Base-by-base conservation (phyloP, 805 yeast species). In the Metschnikowia orientalis region DNA sequence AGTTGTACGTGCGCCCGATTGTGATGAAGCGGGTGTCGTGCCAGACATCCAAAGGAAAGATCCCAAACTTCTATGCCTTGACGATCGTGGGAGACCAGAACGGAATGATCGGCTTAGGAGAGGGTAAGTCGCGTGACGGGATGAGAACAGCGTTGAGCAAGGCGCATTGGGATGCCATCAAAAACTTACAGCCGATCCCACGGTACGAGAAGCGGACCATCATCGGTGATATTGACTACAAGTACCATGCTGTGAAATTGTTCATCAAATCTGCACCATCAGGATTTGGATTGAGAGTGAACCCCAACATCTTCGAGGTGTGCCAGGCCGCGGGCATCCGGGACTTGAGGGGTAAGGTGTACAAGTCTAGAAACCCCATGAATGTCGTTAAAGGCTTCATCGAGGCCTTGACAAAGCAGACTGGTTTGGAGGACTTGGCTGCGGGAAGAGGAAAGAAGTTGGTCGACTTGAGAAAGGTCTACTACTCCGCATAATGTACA, bases 31-130 rank as follows among this genome's bases (percentile, higher is more conserved):
- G 84, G 32, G 97, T 90, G 16, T 79, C 88, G 35, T 86, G 87
- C 56, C 95, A 87, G 70, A 90, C 97, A 2, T 79, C 87, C 23
- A 85, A 86, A 67, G 97, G 97, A 57, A 88, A 87, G 56, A 85
- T 85, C 44, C 77, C 81, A 32, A 75, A 86, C 23, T 81, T 77
- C 57, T 90, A 84, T 59, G 82, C 88, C 0, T 59, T 92, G 42
- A 90, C 88, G 9, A 83, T 88, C 22, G 96, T 84, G 10, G 98
- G 98, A 29, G 95, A 92, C 60, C 74, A 79, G 35, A 83, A 85
- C 44, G 98, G 98, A 44, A 83, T 87, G 81, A 70, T 92, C 39
- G 97, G 97, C 22, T 67, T 89, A 30, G 98, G 97, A 30, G 95
- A 88, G 59, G 98, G 97, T 42, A 86, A 85, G 54, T 90, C 92